phyloP scores from a whole-genome alignment of 768 basidiomycete genomes.

The Termitomyces sp. region DNA sequence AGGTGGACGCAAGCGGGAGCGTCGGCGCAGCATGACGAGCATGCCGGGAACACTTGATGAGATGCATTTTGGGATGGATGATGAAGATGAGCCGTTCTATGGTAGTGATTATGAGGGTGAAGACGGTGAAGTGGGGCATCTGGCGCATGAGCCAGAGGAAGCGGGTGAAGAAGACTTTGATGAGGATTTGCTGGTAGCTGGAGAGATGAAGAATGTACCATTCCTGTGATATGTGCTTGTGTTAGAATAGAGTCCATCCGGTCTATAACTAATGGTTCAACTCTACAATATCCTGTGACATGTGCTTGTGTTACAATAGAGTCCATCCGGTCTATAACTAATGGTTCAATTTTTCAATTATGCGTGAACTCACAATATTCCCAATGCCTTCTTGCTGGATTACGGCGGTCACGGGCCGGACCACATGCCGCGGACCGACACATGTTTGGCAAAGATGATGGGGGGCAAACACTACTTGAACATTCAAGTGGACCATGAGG shows the following conservation, averaged over 20 bases:
- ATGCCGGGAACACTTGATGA: slow-evolving; percentile 84
- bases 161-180: slow-evolving; percentile 72
- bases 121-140: slow-evolving; percentile 29
- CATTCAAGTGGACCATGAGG: background rate
- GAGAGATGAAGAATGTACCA: slow-evolving; percentile 78
- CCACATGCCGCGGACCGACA: background rate
- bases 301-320: background rate
- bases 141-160: slow-evolving; percentile 46
- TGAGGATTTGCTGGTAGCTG: slow-evolving; percentile 73
- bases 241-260: background rate
- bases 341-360: too few relatives aligned
- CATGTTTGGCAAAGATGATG: background rate
- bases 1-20: slow-evolving; percentile 32
- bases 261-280: background rate
- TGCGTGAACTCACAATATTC: too few relatives aligned
- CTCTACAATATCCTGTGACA: too few relatives aligned
- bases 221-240: slow-evolving; percentile 41
- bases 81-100: slow-evolving; percentile 32
- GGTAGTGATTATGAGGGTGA: slow-evolving; percentile 26
- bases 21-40: slow-evolving; percentile 68
- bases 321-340: background rate
- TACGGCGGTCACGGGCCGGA: too few relatives aligned
- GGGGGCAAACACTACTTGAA: background rate
- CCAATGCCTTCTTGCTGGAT: too few relatives aligned
- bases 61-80: slow-evolving; percentile 49